These are phyloP conservation scores for Wilhelminamyces savonicus DNA, from an alignment of 805 yeast genomes.

Conservation along the genomic window DNA sequence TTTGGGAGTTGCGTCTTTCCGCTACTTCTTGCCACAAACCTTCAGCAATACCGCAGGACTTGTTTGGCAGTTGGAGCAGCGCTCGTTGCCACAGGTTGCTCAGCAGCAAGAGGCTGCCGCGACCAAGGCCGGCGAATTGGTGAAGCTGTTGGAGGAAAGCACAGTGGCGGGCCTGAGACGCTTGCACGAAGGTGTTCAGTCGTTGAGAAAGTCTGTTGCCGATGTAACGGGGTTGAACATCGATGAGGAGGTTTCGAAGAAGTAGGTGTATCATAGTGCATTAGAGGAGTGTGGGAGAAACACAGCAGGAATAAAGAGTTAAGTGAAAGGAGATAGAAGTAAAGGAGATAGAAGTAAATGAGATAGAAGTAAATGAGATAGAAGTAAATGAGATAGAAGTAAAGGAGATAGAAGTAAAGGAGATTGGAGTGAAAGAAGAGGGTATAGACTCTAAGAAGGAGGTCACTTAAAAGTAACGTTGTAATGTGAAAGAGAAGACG, in stretches of 20 bases:
- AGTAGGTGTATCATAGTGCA: constrained; percentile 18
- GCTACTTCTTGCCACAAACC: constrained; percentile 67
- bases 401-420: too few species aligned
- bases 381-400: too few species aligned
- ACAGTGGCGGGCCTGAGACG: constrained; percentile 31
- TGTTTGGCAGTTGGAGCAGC: constrained; percentile 55
- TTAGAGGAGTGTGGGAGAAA: not conserved
- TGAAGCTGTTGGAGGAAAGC: constrained; percentile 37
- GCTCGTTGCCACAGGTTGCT: constrained; percentile 58
- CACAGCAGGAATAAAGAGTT: constrained; percentile 1
- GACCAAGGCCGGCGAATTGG: constrained; percentile 39
- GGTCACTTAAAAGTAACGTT: too few species aligned
- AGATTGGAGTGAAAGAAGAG: too few species aligned
- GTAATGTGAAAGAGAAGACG: too few species aligned
- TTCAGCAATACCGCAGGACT: constrained; percentile 53
- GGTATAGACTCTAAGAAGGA: too few species aligned
- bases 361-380: too few species aligned
- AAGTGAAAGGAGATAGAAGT: not conserved
- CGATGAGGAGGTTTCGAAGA: constrained; percentile 53
- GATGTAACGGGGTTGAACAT: constrained; percentile 63
- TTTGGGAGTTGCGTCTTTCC: constrained; percentile 61
- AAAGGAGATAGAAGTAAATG: too few species aligned
- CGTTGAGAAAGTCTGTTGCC: constrained; percentile 40
- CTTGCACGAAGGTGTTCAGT: constrained; percentile 29
- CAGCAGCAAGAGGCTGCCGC: constrained; percentile 49